These are phyloP conservation scores for Suhomyces coccinellae DNA, from an alignment of 1,139 yeast genomes.

Conservation along the genomic window DNA sequence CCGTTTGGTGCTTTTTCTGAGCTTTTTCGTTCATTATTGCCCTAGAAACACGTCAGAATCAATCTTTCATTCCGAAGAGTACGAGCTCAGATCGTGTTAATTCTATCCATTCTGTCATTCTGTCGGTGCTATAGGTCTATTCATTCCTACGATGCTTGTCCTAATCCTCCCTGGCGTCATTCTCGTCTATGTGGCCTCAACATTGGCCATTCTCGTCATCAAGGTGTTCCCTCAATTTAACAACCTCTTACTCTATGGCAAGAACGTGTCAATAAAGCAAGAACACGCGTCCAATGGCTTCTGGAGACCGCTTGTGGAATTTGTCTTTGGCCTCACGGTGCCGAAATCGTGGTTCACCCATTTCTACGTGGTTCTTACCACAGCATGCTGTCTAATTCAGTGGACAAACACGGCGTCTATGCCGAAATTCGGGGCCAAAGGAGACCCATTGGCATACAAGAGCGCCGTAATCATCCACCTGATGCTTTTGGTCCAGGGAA, in stretches of 20 bases:
- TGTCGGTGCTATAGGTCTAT: too few species aligned
- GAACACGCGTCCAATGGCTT: not conserved
- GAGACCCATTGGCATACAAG: not conserved
- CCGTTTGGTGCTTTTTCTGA: not conserved
- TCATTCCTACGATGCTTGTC: not conserved
- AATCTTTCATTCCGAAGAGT: not conserved
- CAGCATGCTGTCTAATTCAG: constrained; percentile 8
- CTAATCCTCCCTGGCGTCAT: not conserved
- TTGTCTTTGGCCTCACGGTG: constrained; percentile 30
- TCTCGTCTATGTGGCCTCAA: constrained; percentile 7
- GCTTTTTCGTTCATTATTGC: not conserved
- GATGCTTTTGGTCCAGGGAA: constrained; percentile 52
- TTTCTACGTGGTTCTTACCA: constrained; percentile 41
- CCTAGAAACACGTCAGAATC: not conserved
- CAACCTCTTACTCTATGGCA: constrained; percentile 18
- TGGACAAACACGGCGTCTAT: not conserved
- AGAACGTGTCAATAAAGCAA: constrained; percentile 8
- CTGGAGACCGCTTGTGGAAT: constrained; percentile 2
- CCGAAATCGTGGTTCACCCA: constrained; percentile 52
- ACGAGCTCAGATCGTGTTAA: too few species aligned
- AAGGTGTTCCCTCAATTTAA: constrained; percentile 13
- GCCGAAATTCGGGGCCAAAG: not conserved
- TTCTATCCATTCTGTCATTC: too few species aligned
- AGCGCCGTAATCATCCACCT: constrained; percentile 16
- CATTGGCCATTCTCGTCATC: constrained; percentile 10